Evolutionary conservation across 805 yeast species (phyloP).

Genomic region (Ogataea wickerhamii): DNA sequence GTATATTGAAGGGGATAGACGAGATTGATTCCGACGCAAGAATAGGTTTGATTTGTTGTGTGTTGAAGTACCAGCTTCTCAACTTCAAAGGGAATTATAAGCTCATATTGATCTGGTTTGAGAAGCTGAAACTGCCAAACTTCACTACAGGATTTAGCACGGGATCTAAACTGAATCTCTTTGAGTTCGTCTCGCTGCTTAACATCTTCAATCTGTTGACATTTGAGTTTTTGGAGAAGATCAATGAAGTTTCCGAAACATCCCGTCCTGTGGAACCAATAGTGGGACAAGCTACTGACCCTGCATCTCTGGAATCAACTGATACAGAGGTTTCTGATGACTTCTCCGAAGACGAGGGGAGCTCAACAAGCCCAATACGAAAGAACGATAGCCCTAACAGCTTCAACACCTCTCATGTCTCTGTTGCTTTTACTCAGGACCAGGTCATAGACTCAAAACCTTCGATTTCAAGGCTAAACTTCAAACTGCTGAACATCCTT

Average conservation of each 20-base stretch:
- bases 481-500: slow-evolving; percentile 26
- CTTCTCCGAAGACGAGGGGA: slow-evolving; percentile 2
- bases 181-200: slow-evolving; percentile 26
- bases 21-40: slow-evolving; percentile 12
- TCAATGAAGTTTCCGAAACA: slow-evolving; percentile 8
- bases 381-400: slow-evolving; percentile 2
- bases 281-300: slow-evolving; percentile 1
- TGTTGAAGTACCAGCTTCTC: slow-evolving; percentile 25
- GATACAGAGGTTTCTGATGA: slow-evolving; percentile 2
- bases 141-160: slow-evolving; percentile 16
- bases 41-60: slow-evolving; percentile 23
- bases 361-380: slow-evolving; percentile 3
- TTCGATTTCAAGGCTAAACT: slow-evolving; percentile 22
- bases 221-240: slow-evolving; percentile 13
- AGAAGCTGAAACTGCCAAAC: slow-evolving; percentile 24
- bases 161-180: slow-evolving; percentile 23
- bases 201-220: slow-evolving; percentile 20
- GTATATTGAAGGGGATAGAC: slow-evolving; percentile 4
- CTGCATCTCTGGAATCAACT: background rate
- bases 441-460: slow-evolving; percentile 8
- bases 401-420: slow-evolving; percentile 1
- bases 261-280: background rate
- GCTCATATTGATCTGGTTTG: slow-evolving; percentile 20
- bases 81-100: slow-evolving; percentile 13
- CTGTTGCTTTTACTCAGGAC: slow-evolving; percentile 5